phyloP scores from a whole-genome alignment of 495 filamentous ascomycete species.

The Tuber indicum region DNA sequence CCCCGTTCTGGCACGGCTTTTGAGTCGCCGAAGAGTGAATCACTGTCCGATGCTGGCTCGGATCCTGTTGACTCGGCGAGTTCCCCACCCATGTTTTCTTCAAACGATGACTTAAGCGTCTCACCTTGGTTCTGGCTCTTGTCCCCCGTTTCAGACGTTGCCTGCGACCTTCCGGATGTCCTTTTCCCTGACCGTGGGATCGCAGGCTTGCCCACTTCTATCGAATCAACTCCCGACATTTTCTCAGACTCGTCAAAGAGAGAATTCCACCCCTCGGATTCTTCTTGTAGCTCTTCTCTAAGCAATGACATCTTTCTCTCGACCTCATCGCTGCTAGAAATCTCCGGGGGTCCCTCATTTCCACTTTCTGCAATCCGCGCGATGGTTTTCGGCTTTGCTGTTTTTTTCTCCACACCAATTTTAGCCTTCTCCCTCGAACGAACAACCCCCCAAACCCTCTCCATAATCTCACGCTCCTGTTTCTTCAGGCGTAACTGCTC shows the following conservation, averaged over 20 bases:
- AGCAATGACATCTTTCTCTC: neutral
- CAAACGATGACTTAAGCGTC: neutral
- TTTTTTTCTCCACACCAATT: neutral
- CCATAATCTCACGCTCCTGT: neutral
- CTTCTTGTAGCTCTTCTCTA: neutral
- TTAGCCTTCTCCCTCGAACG: neutral
- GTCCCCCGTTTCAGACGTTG: neutral
- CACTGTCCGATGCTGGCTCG: neutral
- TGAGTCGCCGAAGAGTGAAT: neutral
- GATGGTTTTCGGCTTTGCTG: neutral
- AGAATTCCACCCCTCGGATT: neutral
- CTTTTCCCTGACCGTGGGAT: neutral
- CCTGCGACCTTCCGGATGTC: neutral
- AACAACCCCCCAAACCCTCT: neutral
- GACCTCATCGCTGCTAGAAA: neutral
- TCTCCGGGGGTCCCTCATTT: neutral
- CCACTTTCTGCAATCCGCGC: neutral
- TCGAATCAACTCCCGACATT: neutral
- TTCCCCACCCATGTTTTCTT: neutral
- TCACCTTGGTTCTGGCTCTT: neutral
- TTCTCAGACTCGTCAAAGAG: neutral
- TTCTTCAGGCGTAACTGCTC: constrained; percentile 3
- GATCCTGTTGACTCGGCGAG: neutral
- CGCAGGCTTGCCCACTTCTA: neutral
- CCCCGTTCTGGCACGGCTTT: neutral